These are phyloP conservation scores for Golubevia sp. DNA, from an alignment of 1,284 basidiomycete genomes.

Conservation along the genomic window DNA sequence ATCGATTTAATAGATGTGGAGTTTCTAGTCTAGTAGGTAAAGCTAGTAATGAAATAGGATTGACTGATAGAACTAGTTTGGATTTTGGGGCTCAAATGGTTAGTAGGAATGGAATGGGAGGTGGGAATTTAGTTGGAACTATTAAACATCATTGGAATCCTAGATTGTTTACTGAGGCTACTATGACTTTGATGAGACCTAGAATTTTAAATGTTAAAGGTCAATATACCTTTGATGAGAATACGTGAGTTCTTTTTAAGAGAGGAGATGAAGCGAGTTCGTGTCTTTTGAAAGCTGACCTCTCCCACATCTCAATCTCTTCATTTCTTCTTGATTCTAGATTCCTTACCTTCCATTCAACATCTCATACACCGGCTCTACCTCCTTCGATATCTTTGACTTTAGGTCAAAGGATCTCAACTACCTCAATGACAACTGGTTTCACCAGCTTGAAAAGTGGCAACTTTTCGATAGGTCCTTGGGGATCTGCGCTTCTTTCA, in stretches of 20 bases:
- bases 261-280: neutral
- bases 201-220: conserved; percentile 63
- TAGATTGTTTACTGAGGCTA: conserved; percentile 63
- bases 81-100: conserved; percentile 63
- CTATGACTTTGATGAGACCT: conserved; percentile 64
- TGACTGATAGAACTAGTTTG: conserved; percentile 54
- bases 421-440: conserved; percentile 36
- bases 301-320: neutral
- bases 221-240: conserved; percentile 64
- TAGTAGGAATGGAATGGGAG: conserved; percentile 61
- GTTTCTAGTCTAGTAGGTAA: neutral
- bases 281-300: neutral
- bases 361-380: conserved; percentile 31
- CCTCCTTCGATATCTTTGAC: conserved; percentile 64
- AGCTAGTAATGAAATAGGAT: neutral
- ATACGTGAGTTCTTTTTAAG: conserved; percentile 63
- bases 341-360: conserved; percentile 60
- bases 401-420: conserved; percentile 62
- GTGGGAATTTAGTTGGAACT: conserved; percentile 68
- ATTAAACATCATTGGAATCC: conserved; percentile 72
- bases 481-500: conserved; percentile 59
- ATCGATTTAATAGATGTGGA: neutral
- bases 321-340: conserved; percentile 6
- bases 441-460: conserved; percentile 62
- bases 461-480: conserved; percentile 63